These are phyloP conservation scores for Citrullus colocynthis DNA, from an alignment of 306 rosid genomes.

Conservation along the genomic window DNA sequence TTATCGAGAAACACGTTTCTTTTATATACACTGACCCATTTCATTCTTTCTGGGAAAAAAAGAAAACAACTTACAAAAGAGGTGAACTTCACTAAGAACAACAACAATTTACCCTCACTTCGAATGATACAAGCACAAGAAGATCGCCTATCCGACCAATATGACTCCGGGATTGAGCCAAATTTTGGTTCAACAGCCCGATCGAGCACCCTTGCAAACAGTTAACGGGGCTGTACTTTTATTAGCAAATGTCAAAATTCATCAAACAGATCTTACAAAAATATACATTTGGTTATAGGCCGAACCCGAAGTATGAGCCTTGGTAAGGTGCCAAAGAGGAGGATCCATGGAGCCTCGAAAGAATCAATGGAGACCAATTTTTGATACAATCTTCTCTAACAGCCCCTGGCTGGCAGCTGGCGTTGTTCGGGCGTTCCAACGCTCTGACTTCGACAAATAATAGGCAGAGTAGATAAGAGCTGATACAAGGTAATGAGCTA, in stretches of 20 bases:
- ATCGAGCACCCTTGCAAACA: background rate
- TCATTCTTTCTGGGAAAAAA: background rate
- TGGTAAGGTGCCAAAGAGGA: background rate
- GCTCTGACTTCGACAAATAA: background rate
- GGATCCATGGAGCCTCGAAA: background rate
- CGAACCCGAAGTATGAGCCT: background rate
- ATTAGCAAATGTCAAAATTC: conserved; percentile 2
- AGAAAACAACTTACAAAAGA: background rate
- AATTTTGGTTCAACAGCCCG: background rate
- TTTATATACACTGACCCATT: background rate
- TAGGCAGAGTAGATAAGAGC: conserved; percentile 2
- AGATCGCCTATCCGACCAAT: background rate
- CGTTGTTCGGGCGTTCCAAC: background rate
- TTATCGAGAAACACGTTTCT: background rate
- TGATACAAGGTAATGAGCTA: conserved; percentile 27
- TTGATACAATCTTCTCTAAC: background rate
- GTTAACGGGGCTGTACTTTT: background rate
- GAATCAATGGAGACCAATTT: background rate
- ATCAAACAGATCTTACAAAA: conserved; percentile 8
- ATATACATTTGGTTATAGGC: conserved; percentile 11
- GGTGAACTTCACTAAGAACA: background rate
- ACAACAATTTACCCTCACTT: background rate
- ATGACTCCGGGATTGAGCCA: background rate
- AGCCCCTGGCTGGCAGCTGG: background rate
- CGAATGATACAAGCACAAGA: background rate